These are phyloP conservation scores for Sclerospora graminicola DNA, from an alignment of 352 stramenopile species.

Conservation along the genomic window DNA sequence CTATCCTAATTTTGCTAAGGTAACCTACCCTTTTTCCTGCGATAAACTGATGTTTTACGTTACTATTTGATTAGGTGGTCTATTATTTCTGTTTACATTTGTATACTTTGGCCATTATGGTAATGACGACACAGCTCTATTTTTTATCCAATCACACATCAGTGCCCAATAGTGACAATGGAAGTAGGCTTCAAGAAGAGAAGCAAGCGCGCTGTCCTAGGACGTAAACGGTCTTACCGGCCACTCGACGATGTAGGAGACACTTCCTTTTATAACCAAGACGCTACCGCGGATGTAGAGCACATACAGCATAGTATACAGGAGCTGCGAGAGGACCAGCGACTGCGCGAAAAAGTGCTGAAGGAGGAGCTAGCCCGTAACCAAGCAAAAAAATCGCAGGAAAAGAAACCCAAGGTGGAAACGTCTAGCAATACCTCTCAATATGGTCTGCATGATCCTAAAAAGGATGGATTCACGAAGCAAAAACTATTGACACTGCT, in stretches of 20 bases:
- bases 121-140: too few species aligned
- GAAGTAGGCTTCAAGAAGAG: slow-evolving; percentile 59
- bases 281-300: slow-evolving; percentile 10
- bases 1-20: too few species aligned
- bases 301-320: slow-evolving; percentile 43
- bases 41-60: too few species aligned
- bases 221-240: slow-evolving; percentile 32
- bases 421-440: slow-evolving; percentile 7
- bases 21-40: too few species aligned
- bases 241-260: slow-evolving; percentile 14
- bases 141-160: slow-evolving; percentile 14
- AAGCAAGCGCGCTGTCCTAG: slow-evolving; percentile 14
- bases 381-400: slow-evolving; percentile 9
- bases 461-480: slow-evolving; percentile 50
- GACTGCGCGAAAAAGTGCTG: slow-evolving; percentile 35
- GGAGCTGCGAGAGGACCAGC: slow-evolving; percentile 65
- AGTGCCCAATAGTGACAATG: slow-evolving; percentile 4
- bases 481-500: slow-evolving; percentile 68
- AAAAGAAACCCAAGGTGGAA: slow-evolving; percentile 6
- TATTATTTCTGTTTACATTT: too few species aligned
- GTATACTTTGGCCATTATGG: too few species aligned
- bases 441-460: slow-evolving; percentile 67
- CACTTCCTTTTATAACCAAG: not conserved
- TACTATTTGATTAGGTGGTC: too few species aligned
- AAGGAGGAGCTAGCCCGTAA: slow-evolving; percentile 18